Percentiles rank a stretch among this genome's conserved stretches.
Evolutionary conservation across 192 early-diverging fungal species (phyloP).

Genomic region (Pilobolus umbonatus): DNA sequence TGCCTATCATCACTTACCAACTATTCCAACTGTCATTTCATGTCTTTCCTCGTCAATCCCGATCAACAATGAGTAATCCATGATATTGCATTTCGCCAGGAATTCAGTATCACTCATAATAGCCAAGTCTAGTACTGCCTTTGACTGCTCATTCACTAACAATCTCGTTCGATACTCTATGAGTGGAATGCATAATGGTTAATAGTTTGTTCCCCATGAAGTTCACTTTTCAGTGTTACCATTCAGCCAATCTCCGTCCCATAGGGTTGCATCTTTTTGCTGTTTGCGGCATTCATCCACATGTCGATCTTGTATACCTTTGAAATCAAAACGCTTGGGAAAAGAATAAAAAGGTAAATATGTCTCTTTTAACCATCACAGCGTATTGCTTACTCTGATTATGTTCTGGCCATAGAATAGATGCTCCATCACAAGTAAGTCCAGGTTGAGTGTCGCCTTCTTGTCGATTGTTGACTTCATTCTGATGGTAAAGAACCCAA

Average conservation of each 20-base stretch:
- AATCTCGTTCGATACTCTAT: slow-evolving; percentile 49
- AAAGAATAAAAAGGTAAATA: slow-evolving; percentile 3
- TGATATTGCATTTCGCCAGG: slow-evolving; percentile 84
- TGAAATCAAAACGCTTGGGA: slow-evolving; percentile 78
- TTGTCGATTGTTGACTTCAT: slow-evolving; percentile 70
- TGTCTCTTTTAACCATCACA: slow-evolving; percentile 33
- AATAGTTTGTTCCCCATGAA: background rate
- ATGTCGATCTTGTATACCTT: slow-evolving; percentile 67
- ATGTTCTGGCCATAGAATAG: slow-evolving; percentile 76
- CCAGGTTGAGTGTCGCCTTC: slow-evolving; percentile 66
- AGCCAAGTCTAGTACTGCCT: slow-evolving; percentile 71
- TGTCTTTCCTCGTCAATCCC: slow-evolving; percentile 83
- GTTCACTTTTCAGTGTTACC: slow-evolving; percentile 31
- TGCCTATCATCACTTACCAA: slow-evolving; percentile 57
- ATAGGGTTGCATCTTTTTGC: slow-evolving; percentile 42
- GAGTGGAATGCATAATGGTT: background rate
- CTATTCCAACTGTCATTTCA: slow-evolving; percentile 88
- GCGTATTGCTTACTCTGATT: slow-evolving; percentile 53
- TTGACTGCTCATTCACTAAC: slow-evolving; percentile 82
- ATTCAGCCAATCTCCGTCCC: slow-evolving; percentile 73
- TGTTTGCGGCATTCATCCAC: slow-evolving; percentile 33
- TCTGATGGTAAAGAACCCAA: slow-evolving; percentile 86
- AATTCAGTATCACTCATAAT: slow-evolving; percentile 93
- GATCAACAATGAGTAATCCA: slow-evolving; percentile 96
- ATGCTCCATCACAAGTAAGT: slow-evolving; percentile 94